A percentile compares a stretch with the other conserved stretches of the same genome.
phyloP scores from a whole-genome alignment of 169 alveolate species.

The Cryptosporidium ryanae region DNA sequence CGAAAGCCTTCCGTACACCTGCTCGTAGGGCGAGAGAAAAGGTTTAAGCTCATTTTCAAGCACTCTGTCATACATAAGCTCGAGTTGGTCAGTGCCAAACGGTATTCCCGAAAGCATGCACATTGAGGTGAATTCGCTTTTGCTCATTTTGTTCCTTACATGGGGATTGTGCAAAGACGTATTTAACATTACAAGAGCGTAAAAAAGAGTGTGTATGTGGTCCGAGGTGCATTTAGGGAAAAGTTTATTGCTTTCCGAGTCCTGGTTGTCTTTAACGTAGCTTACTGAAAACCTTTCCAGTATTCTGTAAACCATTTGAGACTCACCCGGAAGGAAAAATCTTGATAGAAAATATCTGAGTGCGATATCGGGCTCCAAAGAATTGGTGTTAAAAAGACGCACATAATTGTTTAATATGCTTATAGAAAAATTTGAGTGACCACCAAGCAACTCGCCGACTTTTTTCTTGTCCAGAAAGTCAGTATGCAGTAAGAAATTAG shows the following conservation, averaged over 20 bases:
- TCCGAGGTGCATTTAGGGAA: conserved; percentile 31
- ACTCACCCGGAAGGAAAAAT: conserved; percentile 76
- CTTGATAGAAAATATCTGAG: conserved; percentile 57
- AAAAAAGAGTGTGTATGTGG: conserved; percentile 67
- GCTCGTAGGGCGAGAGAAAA: conserved; percentile 53
- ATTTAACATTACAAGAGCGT: conserved; percentile 65
- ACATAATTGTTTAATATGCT: conserved; percentile 69
- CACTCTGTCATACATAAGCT: conserved; percentile 61
- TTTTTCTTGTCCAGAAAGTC: conserved; percentile 61
- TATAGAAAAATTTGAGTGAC: conserved; percentile 49
- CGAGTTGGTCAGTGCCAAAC: conserved; percentile 15
- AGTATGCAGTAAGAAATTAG: conserved; percentile 59
- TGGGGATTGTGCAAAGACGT: conserved; percentile 66
- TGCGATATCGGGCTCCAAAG: conserved; percentile 76
- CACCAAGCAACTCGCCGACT: conserved; percentile 69
- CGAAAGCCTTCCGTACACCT: conserved; percentile 57
- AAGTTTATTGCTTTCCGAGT: not conserved
- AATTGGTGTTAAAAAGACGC: conserved; percentile 46
- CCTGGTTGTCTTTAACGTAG: conserved; percentile 61
- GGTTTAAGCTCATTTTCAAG: conserved; percentile 60
- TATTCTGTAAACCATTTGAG: conserved; percentile 76
- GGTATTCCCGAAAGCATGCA: conserved; percentile 59
- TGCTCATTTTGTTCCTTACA: conserved; percentile 58
- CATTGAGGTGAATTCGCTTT: conserved; percentile 55
- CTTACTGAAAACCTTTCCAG: conserved; percentile 75